A percentile compares a stretch with the other conserved stretches of the same genome.
These are phyloP conservation scores for Apiosordaria backusii DNA, from an alignment of 495 filamentous ascomycete genomes.

Conservation along the genomic window DNA sequence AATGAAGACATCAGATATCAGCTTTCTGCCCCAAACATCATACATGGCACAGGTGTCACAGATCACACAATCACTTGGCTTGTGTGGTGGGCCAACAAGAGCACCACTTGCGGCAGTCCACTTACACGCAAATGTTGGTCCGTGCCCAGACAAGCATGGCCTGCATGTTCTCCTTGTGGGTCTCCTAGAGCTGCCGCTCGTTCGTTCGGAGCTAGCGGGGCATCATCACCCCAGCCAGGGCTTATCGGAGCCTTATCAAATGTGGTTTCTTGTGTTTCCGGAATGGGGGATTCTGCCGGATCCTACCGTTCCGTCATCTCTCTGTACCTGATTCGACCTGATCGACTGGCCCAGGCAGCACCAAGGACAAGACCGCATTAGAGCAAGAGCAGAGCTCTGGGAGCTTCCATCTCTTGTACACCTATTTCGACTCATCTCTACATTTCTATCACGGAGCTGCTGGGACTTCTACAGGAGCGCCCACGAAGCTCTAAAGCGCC, in stretches of 20 bases:
- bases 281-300: slow-evolving; percentile 9
- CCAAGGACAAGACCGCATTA: too few species aligned
- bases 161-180: slow-evolving; percentile 11
- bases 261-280: background rate
- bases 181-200: slow-evolving; percentile 15
- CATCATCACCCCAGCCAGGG: background rate
- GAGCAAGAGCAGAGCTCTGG: background rate
- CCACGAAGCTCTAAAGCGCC: background rate
- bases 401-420: background rate
- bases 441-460: background rate
- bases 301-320: slow-evolving; percentile 8
- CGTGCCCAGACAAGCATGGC: slow-evolving; percentile 3
- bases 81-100: background rate
- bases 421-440: background rate
- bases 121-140: slow-evolving; percentile 1
- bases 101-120: background rate
- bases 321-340: background rate
- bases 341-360: background rate
- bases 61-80: too few species aligned
- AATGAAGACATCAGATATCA: background rate
- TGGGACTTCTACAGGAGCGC: background rate
- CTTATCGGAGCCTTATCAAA: background rate
- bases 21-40: background rate
- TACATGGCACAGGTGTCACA: background rate
- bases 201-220: background rate